phyloP scores from a whole-genome alignment of 257 asterid species.

The Lycium barbarum region DNA sequence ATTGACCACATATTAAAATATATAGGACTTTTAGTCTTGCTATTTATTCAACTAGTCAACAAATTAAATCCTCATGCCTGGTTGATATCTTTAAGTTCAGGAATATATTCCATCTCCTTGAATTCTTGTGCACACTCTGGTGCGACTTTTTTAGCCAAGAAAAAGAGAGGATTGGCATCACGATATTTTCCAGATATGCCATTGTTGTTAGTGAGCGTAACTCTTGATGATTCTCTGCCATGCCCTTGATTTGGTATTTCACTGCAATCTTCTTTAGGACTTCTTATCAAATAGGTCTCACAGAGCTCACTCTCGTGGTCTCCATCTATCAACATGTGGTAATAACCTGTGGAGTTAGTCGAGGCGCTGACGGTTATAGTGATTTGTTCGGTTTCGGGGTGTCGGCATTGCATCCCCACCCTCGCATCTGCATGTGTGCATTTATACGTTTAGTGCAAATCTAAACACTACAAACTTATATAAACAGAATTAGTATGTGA shows the following conservation, averaged over 20 bases:
- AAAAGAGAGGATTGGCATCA: conserved; percentile 59
- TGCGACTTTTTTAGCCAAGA: conserved; percentile 42
- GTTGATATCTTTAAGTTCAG: conserved; percentile 27
- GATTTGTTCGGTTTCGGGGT: conserved; percentile 33
- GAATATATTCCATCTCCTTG: conserved; percentile 40
- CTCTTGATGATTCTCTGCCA: conserved; percentile 30
- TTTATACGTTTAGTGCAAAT: not conserved
- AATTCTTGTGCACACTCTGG: conserved; percentile 46
- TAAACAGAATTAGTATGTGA: not conserved
- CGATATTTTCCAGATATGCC: conserved; percentile 49
- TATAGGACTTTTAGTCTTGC: not conserved
- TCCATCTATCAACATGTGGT: conserved; percentile 47
- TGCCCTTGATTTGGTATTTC: conserved; percentile 38
- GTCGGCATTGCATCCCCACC: conserved; percentile 57
- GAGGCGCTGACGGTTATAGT: conserved; percentile 44
- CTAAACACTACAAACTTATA: not conserved
- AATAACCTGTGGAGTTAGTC: conserved; percentile 46
- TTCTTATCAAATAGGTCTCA: conserved; percentile 42
- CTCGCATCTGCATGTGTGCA: conserved; percentile 47
- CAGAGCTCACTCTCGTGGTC: conserved; percentile 60
- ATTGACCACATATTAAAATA: not conserved
- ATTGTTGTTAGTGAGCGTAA: conserved; percentile 45
- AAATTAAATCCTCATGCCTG: not conserved
- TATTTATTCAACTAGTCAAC: not conserved
- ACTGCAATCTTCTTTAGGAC: conserved; percentile 48